Evolutionary conservation across 371 early-diverging fungal species (phyloP), one percentile per base, ranked within the genome.

Genomic region (Globomyces sp.): DNA sequence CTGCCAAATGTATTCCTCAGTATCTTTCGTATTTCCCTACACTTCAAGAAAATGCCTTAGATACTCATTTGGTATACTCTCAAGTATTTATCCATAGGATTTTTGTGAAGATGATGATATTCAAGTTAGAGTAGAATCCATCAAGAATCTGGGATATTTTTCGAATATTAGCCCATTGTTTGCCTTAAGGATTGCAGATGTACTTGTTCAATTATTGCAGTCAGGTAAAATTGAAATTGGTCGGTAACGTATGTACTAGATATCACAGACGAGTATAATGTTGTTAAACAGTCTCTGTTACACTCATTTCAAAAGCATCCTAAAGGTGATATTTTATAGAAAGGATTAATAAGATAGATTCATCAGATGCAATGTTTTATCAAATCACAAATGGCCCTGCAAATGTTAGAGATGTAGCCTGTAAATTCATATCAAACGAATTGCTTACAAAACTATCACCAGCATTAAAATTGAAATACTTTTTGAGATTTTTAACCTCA

Each of bases 71-170:
- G 24, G 24, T 24, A 24, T 24, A 24, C 24, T 24, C 24, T 24
- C 24, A 24, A 24, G 24, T 24, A 24, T 24, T 24, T 24, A 24
- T 24, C 24, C 24, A 24, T 24, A 24, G 64, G 64, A 63, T 34
- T 41, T 63, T 49, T 63, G 64, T 53, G 64, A 63, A n/a, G 64
- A 63, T 41, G 64, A 63, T n/a, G 41, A 41, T 24, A 5, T 43
- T 37, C 50, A 53, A 13, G 36, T 44, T 36, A 13, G 37, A 13
- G 10, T 11, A 13, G 48, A 65, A 46, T 4, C 46, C 9, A 65
- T 65, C 65, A n/a, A 37, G 40, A 8, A 63, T 10, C 39, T 65
- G 39, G 4, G n/a, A 8, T 2, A 36, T 6, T 65, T 65, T n/a
- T 65, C 52, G 24, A 62, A 63, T 36, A 3, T 3, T 6, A 24